Evolutionary conservation across 371 early-diverging fungal genomes (phyloP).

Genomic region (Actinomortierella ambigua): DNA sequence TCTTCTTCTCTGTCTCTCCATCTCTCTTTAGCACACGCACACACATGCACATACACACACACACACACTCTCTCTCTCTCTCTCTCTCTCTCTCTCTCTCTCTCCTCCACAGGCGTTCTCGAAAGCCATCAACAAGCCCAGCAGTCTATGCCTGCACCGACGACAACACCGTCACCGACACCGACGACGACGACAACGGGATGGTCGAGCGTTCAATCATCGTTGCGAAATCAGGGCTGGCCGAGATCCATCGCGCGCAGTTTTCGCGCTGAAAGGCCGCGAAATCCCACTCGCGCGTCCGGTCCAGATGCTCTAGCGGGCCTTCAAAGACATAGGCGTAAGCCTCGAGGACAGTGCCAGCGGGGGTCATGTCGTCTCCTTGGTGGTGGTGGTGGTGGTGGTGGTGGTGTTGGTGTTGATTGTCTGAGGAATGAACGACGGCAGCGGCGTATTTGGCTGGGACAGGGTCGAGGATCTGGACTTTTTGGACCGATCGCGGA

Average conservation of each 20-base stretch:
- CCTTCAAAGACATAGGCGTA: slow-evolving; percentile 22
- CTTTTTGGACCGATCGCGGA: slow-evolving; percentile 9
- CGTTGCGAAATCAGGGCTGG: slow-evolving; percentile 13
- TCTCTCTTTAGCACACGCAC: too few relatives aligned
- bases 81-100: too few relatives aligned
- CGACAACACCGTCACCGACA: too few relatives aligned
- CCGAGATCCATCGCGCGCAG: slow-evolving; percentile 18
- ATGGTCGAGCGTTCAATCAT: slow-evolving; percentile 14
- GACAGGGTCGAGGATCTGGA: slow-evolving; percentile 11
- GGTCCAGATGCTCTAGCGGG: slow-evolving; percentile 16
- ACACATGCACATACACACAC: too few relatives aligned
- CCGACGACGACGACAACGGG: too few relatives aligned
- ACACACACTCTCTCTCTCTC: too few relatives aligned
- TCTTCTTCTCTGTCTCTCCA: too few relatives aligned
- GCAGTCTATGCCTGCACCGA: too few relatives aligned
- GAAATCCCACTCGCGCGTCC: slow-evolving; percentile 24
- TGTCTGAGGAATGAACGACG: too few relatives aligned
- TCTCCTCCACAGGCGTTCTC: too few relatives aligned
- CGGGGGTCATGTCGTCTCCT: slow-evolving; percentile 6
- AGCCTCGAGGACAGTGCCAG: slow-evolving; percentile 13
- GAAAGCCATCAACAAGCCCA: too few relatives aligned
- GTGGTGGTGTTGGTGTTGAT: too few relatives aligned
- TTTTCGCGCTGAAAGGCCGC: slow-evolving; percentile 32
- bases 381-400: neutral
- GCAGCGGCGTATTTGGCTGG: slow-evolving; percentile 13